Evolutionary conservation across 345 rosid species (phyloP).

Genomic region (Streptanthus diversifolius): DNA sequence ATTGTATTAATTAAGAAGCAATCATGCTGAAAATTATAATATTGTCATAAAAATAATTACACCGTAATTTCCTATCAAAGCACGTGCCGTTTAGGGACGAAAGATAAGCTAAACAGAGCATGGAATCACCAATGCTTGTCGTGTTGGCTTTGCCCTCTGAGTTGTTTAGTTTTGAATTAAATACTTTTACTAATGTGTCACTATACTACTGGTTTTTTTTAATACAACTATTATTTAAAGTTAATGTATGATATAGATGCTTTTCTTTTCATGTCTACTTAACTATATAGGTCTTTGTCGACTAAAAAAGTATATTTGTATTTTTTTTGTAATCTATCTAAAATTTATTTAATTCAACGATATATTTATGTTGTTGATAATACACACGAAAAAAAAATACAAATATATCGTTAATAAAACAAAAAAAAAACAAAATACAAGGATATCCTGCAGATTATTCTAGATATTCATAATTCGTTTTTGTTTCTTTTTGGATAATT

Average conservation of each 20-base stretch:
- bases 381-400: background rate
- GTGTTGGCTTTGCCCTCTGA: constrained; percentile 29
- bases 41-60: constrained; percentile 8
- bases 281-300: background rate
- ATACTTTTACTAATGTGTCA: background rate
- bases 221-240: background rate
- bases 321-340: background rate
- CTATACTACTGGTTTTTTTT: background rate
- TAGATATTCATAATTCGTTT: background rate
- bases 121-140: constrained; percentile 41
- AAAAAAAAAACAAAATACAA: background rate
- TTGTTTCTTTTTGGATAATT: background rate
- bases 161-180: constrained; percentile 1
- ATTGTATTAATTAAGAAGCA: constrained; percentile 1
- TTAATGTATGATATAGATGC: background rate
- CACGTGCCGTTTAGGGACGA: constrained; percentile 14
- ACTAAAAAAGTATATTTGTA: background rate
- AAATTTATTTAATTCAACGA: background rate
- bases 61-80: constrained; percentile 8
- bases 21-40: constrained; percentile 8
- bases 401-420: background rate
- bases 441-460: background rate
- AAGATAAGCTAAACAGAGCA: constrained; percentile 8
- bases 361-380: background rate
- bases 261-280: background rate